Base-by-base conservation (phyloP, 306 rosid genomes). In the Rosa persica region DNA sequence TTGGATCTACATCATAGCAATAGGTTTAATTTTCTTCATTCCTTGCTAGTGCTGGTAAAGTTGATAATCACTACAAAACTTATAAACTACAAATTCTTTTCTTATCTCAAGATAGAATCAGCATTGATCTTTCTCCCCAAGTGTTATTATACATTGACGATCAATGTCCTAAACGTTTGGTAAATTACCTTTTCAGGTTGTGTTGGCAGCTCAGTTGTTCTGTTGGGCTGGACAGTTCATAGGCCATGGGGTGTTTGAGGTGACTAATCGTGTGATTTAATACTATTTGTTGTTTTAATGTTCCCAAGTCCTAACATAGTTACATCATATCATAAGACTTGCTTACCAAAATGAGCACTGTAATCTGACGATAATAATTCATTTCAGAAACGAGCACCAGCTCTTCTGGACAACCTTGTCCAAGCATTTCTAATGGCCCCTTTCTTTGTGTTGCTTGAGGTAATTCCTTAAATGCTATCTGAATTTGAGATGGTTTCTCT, bases 201-300 rank as follows among this genome's bases (percentile, higher is more conserved):
- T 73, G 49, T 61, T 90, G 85, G 97, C 91, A 42, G 86, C 91
- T 75, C 98, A 94, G 73, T 30, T 94, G 73, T 5, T 90, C n/a
- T 89, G 98, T 78, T 94, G 98, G 98, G 82, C 87, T 23, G 97
- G 87, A 67, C 97, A 89, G 87, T 90, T 90, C 71, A 77, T 94
- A 65, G 98, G 97, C 22, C 98, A 94, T 40, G 98, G 95, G 47
- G 89, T 91, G 55, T 94, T 94, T 81, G 97, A 94, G 97, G 98
- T 92, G 78, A 76, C 74, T 34, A 36, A 68, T 68, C 76, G 75
- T 30, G 70, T 79, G 60, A 48, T 54, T 12, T 13, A 48, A n/a
- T 23, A n/a, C 80, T 71, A 68, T 39, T n/a, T 67, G 30, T 43
- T 76, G 49, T 20, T 69, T 47, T 20, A 1, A 8, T 64, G 57